Conservation (phyloP, 1,284 basidiomycete genomes). For the Leccinum subspadiceum region DNA sequence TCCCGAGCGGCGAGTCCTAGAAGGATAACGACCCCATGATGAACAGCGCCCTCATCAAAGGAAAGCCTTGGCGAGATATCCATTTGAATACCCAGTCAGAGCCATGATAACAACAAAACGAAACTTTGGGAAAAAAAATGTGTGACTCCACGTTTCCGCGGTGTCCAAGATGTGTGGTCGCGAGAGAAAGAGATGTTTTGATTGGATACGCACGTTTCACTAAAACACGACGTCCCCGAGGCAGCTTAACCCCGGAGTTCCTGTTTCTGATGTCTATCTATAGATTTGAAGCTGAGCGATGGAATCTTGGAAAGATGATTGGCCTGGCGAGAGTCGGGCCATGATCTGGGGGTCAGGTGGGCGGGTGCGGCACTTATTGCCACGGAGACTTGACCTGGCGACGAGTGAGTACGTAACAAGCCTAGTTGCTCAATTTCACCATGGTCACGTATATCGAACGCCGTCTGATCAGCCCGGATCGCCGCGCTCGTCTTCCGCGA, state of each 20-base stretch:
- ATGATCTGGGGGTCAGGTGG: conserved; percentile 18
- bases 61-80: conserved; percentile 53
- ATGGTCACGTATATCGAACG: conserved; percentile 27
- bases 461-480: conserved; percentile 27
- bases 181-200: conserved; percentile 7
- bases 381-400: conserved; percentile 18
- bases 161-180: conserved; percentile 9
- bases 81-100: conserved; percentile 25
- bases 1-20: conserved; percentile 4
- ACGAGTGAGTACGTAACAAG: conserved; percentile 27
- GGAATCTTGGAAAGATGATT: conserved; percentile 20
- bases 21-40: conserved; percentile 4
- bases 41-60: conserved; percentile 45
- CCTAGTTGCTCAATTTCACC: conserved; percentile 13
- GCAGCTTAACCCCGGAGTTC: conserved; percentile 28
- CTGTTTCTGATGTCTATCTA: conserved; percentile 35
- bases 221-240: conserved; percentile 23
- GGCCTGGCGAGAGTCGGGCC: conserved; percentile 15
- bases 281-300: conserved; percentile 23
- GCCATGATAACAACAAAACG: conserved; percentile 9
- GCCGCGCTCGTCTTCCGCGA: conserved; percentile 26
- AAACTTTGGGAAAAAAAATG: conserved; percentile 2
- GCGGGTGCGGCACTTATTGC: conserved; percentile 15
- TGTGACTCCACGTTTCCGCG: conserved; percentile 24
- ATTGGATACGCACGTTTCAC: conserved; percentile 28